Evolutionary conservation across 225 moss, liverwort and hornwort species (phyloP).

Genomic region (Polytrichum commune): DNA sequence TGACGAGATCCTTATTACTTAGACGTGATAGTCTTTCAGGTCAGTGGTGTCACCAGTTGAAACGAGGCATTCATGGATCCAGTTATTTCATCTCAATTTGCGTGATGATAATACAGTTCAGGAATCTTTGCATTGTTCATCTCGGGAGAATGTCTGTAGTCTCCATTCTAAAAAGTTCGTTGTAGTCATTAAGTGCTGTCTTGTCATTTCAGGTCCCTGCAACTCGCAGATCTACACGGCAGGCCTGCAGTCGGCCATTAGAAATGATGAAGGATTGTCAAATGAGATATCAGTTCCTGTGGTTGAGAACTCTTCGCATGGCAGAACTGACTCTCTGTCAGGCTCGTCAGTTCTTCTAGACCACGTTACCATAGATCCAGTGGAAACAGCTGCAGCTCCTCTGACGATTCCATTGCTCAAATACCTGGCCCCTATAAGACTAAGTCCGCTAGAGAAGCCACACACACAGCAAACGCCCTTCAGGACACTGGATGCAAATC

Average conservation of each 20-base stretch:
- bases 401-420: neutral
- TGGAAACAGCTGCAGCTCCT: neutral
- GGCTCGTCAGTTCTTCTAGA: neutral
- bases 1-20: no score
- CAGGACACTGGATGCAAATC: conserved; percentile 6
- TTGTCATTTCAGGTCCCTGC: conserved; percentile 12
- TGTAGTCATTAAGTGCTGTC: neutral
- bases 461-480: conserved; percentile 9
- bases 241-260: neutral
- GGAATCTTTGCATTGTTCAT: no score
- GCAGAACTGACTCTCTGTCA: neutral
- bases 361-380: neutral
- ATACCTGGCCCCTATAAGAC: no score
- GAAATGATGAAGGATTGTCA: conserved; percentile 11
- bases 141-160: no score
- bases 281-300: no score
- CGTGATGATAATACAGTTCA: no score
- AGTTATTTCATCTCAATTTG: no score
- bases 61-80: no score
- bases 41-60: no score
- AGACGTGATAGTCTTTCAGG: no score
- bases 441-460: conserved; percentile 5
- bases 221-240: neutral
- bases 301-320: conserved; percentile 1
- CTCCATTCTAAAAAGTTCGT: neutral